Evolutionary conservation across 1,284 basidiomycete genomes (phyloP).

Genomic region (Neonothopanus nambi): DNA sequence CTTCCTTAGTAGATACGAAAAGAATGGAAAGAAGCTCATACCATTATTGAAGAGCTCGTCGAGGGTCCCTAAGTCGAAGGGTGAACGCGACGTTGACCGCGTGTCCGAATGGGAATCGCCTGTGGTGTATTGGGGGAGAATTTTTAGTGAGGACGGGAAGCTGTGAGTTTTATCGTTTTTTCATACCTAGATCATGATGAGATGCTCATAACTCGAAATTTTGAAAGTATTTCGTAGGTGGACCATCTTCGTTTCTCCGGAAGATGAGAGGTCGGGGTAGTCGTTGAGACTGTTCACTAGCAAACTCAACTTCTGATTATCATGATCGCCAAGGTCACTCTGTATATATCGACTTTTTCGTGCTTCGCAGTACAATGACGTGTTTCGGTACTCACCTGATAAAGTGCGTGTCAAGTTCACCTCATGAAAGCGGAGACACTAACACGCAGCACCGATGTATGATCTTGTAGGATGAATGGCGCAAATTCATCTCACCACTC

Average conservation of each 20-base stretch:
- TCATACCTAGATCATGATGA: not conserved
- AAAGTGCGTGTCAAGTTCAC: conserved; percentile 65
- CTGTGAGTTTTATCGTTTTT: conserved; percentile 44
- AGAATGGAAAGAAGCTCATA: conserved; percentile 76
- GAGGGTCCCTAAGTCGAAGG: conserved; percentile 76
- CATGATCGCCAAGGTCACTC: no score
- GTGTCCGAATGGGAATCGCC: conserved; percentile 75
- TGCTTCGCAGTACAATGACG: conserved; percentile 60
- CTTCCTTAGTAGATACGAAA: conserved; percentile 59
- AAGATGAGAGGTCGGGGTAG: no score
- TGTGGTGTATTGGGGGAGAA: conserved; percentile 84
- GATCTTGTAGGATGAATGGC: conserved; percentile 77
- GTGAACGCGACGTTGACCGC: conserved; percentile 81
- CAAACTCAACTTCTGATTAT: no score
- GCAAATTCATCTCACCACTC: conserved; percentile 80
- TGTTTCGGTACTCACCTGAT: conserved; percentile 80
- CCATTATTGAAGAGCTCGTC: conserved; percentile 74
- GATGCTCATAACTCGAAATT: not conserved
- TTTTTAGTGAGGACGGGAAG: conserved; percentile 80
- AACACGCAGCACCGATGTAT: no score
- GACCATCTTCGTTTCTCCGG: no score
- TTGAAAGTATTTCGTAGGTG: conserved; percentile 18
- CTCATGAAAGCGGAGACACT: no score
- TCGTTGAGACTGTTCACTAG: no score
- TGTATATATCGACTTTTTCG: no score